Percentiles rank a stretch among this genome's conserved stretches.
These are phyloP conservation scores for Neobulgaria alba DNA, from an alignment of 2,329 filamentous ascomycete genomes.

Conservation along the genomic window DNA sequence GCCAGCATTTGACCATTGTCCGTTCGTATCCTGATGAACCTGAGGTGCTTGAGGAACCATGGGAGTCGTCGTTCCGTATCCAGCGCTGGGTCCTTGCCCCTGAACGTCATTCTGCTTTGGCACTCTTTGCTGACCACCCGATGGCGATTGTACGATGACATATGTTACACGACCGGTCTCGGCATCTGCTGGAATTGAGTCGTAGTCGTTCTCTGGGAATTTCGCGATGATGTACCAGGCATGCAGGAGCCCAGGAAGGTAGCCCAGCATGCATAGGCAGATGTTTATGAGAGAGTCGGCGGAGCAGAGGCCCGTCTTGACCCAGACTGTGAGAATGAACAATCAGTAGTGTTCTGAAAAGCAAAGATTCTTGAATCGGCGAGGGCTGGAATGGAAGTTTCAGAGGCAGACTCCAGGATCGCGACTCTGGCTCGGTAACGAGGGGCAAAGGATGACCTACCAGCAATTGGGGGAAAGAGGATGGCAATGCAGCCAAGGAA, in stretches of 20 bases:
- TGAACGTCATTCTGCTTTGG: slow-evolving; percentile 16
- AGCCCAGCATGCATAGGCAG: slow-evolving; percentile 72
- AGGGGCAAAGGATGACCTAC: slow-evolving; percentile 34
- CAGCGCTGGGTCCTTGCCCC: slow-evolving; percentile 1
- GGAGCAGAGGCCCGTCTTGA: slow-evolving; percentile 88
- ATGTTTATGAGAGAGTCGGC: slow-evolving; percentile 94
- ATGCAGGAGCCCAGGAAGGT: slow-evolving; percentile 81
- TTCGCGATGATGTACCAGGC: slow-evolving; percentile 97
- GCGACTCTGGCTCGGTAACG: too few species aligned
- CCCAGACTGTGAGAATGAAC: slow-evolving; percentile 61
- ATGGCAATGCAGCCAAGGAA: slow-evolving; percentile 58
- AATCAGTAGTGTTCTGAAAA: not conserved
- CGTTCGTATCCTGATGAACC: slow-evolving; percentile 28
- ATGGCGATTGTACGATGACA: slow-evolving; percentile 58
- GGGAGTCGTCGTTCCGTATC: slow-evolving; percentile 28
- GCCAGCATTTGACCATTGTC: slow-evolving; percentile 26
- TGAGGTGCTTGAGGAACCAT: slow-evolving; percentile 27
- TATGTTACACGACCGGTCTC: slow-evolving; percentile 60
- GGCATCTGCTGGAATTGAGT: slow-evolving; percentile 47
- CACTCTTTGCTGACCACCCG: slow-evolving; percentile 25
- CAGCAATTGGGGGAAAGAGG: slow-evolving; percentile 56
- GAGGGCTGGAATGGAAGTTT: too few species aligned
- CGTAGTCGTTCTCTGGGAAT: slow-evolving; percentile 72
- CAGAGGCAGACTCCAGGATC: too few species aligned
- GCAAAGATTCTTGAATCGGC: not conserved